Conservation (phyloP, 78 protist species). For the Tieghemostelium lacteum region DNA sequence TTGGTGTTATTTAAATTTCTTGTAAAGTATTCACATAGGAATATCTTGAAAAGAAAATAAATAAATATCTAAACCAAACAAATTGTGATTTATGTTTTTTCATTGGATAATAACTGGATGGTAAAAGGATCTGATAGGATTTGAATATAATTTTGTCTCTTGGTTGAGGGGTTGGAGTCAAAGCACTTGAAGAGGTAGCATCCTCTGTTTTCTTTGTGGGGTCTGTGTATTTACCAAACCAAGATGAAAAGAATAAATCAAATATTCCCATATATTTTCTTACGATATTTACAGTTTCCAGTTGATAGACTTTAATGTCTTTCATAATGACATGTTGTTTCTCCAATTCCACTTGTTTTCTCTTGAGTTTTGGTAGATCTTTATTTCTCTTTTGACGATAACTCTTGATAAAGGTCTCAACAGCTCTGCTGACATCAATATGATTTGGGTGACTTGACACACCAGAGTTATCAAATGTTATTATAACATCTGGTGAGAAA, state of each 20-base stretch:
- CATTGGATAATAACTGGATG: slow-evolving; percentile 70
- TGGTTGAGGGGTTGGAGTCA: not conserved
- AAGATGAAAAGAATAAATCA: slow-evolving; percentile 15
- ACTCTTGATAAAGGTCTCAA: not conserved
- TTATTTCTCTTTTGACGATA: not conserved
- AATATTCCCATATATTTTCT: slow-evolving; percentile 83
- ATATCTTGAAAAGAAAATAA: slow-evolving; percentile 85
- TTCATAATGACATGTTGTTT: not conserved
- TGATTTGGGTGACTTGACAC: slow-evolving; percentile 92
- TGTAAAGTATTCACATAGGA: slow-evolving; percentile 75
- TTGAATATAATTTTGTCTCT: not conserved
- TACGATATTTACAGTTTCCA: slow-evolving; percentile 63
- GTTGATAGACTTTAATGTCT: not conserved
- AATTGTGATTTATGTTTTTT: slow-evolving; percentile 82
- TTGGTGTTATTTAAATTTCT: slow-evolving; percentile 15
- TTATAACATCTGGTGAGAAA: not conserved
- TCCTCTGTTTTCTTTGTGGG: too few species aligned
- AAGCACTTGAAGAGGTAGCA: too few species aligned
- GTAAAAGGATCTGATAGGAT: slow-evolving; percentile 1
- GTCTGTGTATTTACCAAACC: too few species aligned
- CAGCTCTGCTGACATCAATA: not conserved
- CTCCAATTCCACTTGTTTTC: not conserved
- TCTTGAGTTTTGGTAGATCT: not conserved
- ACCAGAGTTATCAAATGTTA: slow-evolving; percentile 91
- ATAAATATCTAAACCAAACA: slow-evolving; percentile 91